A percentile compares a stretch with the other conserved stretches of the same genome.
Evolutionary conservation across 2,329 filamentous ascomycete species (phyloP).

Genomic region (Exserohilum rostratum): DNA sequence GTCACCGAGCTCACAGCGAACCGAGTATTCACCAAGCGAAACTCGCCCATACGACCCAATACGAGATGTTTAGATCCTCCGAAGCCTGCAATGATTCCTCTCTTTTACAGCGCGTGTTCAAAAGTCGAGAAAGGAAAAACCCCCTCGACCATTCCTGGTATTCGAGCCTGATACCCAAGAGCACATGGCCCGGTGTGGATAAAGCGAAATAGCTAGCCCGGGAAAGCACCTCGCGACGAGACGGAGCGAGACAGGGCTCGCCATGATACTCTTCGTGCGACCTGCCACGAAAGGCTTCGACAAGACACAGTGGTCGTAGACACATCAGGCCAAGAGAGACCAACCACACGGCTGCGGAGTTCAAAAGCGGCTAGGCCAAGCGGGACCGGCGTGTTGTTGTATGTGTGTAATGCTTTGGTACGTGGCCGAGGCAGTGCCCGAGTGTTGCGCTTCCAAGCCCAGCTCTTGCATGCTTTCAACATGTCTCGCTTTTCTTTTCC

Average conservation of each 20-base stretch:
- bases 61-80: constrained; percentile 40
- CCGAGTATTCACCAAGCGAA: constrained; percentile 43
- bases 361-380: constrained; percentile 23
- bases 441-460: constrained; percentile 10
- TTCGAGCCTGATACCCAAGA: constrained; percentile 29
- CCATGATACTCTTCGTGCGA: constrained; percentile 6
- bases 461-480: constrained; percentile 18
- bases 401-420: constrained; percentile 28
- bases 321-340: constrained; percentile 16
- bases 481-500: constrained; percentile 5
- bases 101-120: constrained; percentile 23
- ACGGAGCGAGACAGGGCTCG: constrained; percentile 7
- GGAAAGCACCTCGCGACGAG: constrained; percentile 8
- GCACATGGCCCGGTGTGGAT: constrained; percentile 13
- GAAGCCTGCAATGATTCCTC: constrained; percentile 23
- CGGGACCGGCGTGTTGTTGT: constrained; percentile 17
- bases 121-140: constrained; percentile 14
- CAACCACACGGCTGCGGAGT: constrained; percentile 13
- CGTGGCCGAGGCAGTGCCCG: constrained; percentile 24
- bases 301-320: constrained; percentile 8
- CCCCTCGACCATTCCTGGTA: constrained; percentile 19
- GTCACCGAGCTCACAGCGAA: constrained; percentile 38
- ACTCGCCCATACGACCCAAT: constrained; percentile 46
- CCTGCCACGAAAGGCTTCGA: constrained; percentile 9
- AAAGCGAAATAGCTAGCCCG: constrained; percentile 9